Conservation (phyloP, 2,329 filamentous ascomycete genomes). For the Didymellaceae sp. region DNA sequence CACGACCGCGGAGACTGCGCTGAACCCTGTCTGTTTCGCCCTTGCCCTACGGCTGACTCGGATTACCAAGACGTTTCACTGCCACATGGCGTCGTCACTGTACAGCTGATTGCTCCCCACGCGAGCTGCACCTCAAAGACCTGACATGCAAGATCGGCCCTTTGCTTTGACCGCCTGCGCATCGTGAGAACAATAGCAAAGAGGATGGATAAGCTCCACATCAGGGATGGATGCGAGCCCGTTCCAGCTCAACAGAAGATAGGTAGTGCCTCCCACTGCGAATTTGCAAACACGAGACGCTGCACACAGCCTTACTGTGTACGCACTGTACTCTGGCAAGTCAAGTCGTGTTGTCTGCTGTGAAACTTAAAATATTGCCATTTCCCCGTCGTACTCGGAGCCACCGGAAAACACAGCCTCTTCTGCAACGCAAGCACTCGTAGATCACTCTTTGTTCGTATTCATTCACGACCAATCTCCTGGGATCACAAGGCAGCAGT, state of each 20-base stretch:
- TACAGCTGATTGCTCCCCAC: constrained; percentile 6
- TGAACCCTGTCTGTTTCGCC: constrained; percentile 19
- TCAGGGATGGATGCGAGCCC: too few relatives aligned
- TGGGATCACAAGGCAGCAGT: too few relatives aligned
- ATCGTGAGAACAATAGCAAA: constrained; percentile 16
- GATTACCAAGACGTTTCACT: constrained; percentile 20
- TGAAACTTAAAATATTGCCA: too few relatives aligned
- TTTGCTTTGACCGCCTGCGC: neutral
- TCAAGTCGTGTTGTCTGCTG: too few relatives aligned
- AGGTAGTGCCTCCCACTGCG: too few relatives aligned
- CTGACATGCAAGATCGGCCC: constrained; percentile 2
- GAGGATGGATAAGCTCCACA: too few relatives aligned
- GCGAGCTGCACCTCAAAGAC: constrained; percentile 4
- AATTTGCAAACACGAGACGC: too few relatives aligned
- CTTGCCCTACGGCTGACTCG: constrained; percentile 21
- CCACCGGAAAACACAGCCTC: constrained; percentile 15
- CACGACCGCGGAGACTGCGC: constrained; percentile 1
- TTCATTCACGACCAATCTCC: too few relatives aligned
- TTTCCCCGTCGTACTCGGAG: too few relatives aligned
- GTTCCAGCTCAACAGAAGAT: too few relatives aligned
- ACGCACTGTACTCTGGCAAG: too few relatives aligned
- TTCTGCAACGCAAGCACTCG: constrained; percentile 3
- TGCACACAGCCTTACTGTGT: too few relatives aligned
- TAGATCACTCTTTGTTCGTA: neutral
- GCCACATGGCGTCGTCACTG: constrained; percentile 12